Evolutionary conservation across 345 rosid species (phyloP).

Genomic region (Pugionium dolabratum): DNA sequence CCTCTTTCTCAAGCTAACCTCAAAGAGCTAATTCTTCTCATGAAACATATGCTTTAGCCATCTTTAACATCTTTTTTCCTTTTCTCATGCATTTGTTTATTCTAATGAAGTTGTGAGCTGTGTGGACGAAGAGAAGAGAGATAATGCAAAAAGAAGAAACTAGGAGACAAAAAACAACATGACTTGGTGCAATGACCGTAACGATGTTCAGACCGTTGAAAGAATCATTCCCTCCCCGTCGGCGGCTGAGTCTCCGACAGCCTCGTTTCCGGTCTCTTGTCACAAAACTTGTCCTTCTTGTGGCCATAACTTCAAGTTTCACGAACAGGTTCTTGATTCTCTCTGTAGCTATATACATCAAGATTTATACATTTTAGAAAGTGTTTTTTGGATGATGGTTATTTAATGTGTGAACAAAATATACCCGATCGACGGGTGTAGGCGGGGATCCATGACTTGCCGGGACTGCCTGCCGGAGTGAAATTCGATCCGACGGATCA

Average conservation of each 20-base stretch:
- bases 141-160: slow-evolving; percentile 43
- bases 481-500: slow-evolving; percentile 99
- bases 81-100: slow-evolving; percentile 38
- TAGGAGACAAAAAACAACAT: slow-evolving; percentile 41
- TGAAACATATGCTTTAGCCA: slow-evolving; percentile 48
- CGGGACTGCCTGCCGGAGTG: slow-evolving; percentile 95
- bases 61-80: slow-evolving; percentile 19
- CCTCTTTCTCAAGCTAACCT: slow-evolving; percentile 51
- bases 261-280: slow-evolving; percentile 29
- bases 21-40: slow-evolving; percentile 39
- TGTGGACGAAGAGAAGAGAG: slow-evolving; percentile 36
- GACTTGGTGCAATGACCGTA: slow-evolving; percentile 96
- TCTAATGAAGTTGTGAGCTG: slow-evolving; percentile 41
- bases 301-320: slow-evolving; percentile 78
- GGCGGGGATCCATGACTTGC: slow-evolving; percentile 85
- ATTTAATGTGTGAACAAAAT: background rate
- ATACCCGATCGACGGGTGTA: slow-evolving; percentile 16
- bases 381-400: background rate
- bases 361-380: background rate
- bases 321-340: slow-evolving; percentile 52
- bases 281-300: slow-evolving; percentile 81
- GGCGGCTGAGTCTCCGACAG: slow-evolving; percentile 28
- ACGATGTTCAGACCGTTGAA: slow-evolving; percentile 61
- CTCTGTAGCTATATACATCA: background rate
- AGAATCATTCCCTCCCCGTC: slow-evolving; percentile 43